phyloP scores from a whole-genome alignment of 2,329 filamentous ascomycete genomes.

The Aspergillus awamori region DNA sequence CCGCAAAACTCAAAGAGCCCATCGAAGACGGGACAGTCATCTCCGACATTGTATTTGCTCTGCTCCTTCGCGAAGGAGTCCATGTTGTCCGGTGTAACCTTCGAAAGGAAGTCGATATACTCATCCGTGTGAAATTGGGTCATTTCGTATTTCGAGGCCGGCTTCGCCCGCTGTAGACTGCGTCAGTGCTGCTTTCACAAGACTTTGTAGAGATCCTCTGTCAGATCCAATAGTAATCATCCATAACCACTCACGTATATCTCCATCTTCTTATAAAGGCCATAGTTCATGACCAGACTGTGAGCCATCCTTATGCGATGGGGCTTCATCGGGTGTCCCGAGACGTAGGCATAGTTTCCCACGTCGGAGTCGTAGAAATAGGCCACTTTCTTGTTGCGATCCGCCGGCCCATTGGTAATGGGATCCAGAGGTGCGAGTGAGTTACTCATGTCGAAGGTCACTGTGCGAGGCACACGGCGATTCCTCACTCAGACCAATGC shows the following conservation, averaged over 20 bases:
- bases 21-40: constrained; percentile 67
- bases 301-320: constrained; percentile 69
- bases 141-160: constrained; percentile 71
- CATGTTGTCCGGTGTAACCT: constrained; percentile 98
- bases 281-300: constrained; percentile 71
- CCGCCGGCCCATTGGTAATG: constrained; percentile 54
- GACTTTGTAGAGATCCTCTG: not conserved
- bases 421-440: constrained; percentile 58
- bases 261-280: constrained; percentile 73
- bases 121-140: constrained; percentile 74
- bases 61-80: constrained; percentile 90
- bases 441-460: constrained; percentile 48
- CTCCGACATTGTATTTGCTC: constrained; percentile 72
- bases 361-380: constrained; percentile 99
- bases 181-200: constrained; percentile 21
- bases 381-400: constrained; percentile 77
- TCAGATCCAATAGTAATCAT: not conserved
- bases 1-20: constrained; percentile 72
- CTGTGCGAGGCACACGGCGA: constrained; percentile 10
- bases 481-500: constrained; percentile 12
- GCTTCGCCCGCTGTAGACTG: constrained; percentile 70
- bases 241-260: constrained; percentile 60
- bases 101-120: constrained; percentile 73
- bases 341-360: constrained; percentile 94
- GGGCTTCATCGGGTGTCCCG: constrained; percentile 69